These are phyloP conservation scores for Isatis tinctoria DNA, from an alignment of 345 rosid genomes.

Conservation along the genomic window DNA sequence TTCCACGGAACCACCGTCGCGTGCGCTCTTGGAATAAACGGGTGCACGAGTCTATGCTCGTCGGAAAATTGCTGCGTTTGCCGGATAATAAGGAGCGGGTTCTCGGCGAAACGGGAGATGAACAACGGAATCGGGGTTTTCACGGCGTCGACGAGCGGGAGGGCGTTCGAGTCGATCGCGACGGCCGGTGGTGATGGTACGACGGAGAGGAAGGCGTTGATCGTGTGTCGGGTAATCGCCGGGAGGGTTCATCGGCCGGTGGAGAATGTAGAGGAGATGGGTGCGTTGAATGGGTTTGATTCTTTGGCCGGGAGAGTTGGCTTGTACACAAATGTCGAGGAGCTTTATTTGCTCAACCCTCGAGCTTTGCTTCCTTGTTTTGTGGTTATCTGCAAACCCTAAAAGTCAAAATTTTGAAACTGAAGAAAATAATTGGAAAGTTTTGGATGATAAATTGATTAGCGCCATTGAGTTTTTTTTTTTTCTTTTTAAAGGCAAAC, in stretches of 20 bases:
- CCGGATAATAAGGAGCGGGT: slow-evolving; percentile 69
- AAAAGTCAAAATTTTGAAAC: slow-evolving; percentile 21
- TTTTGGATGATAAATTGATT: no score
- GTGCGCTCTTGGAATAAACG: slow-evolving; percentile 72
- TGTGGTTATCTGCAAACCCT: slow-evolving; percentile 81
- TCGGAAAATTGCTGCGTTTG: slow-evolving; percentile 78
- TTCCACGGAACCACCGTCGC: slow-evolving; percentile 81
- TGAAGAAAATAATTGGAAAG: no score
- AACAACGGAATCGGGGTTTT: slow-evolving; percentile 81
- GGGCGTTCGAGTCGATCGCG: slow-evolving; percentile 68
- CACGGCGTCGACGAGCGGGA: slow-evolving; percentile 91
- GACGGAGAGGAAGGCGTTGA: slow-evolving; percentile 70
- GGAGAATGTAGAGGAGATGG: slow-evolving; percentile 72
- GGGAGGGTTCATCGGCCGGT: slow-evolving; percentile 96
- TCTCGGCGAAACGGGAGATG: slow-evolving; percentile 76
- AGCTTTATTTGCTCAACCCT: slow-evolving; percentile 87
- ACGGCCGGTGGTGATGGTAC: slow-evolving; percentile 34
- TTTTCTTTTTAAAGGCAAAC: not conserved
- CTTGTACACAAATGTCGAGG: slow-evolving; percentile 80
- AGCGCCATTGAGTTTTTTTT: no score
- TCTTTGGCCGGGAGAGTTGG: slow-evolving; percentile 96
- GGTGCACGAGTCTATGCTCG: slow-evolving; percentile 68
- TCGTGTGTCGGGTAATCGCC: slow-evolving; percentile 93
- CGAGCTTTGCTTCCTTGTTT: slow-evolving; percentile 90
- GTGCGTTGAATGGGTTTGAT: slow-evolving; percentile 83